phyloP scores from a whole-genome alignment of 768 basidiomycete genomes.

The Pleurotus sapidus region DNA sequence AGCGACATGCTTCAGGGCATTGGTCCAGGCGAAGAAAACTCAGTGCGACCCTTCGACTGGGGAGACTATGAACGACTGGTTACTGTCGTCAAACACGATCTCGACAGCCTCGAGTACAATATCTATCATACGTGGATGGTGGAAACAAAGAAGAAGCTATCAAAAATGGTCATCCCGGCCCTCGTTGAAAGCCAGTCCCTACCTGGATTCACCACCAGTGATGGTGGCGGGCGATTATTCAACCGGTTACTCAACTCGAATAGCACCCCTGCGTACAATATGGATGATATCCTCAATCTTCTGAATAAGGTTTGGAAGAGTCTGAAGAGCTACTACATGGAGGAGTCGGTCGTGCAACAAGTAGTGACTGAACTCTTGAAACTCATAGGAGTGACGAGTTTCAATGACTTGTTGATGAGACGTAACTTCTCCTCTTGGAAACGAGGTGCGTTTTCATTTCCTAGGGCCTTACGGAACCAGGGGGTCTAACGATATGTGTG shows the following conservation, averaged over 20 bases:
- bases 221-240: constrained; percentile 91
- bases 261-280: constrained; percentile 86
- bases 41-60: constrained; percentile 94
- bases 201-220: constrained; percentile 95
- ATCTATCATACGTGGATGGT: constrained; percentile 99
- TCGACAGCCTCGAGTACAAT: constrained; percentile 98
- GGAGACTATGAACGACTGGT: constrained; percentile 94
- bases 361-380: constrained; percentile 93
- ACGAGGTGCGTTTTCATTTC: constrained; percentile 60
- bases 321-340: constrained; percentile 97
- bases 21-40: constrained; percentile 91
- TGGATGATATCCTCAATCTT: constrained; percentile 97
- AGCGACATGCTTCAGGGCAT: constrained; percentile 98
- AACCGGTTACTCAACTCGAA: constrained; percentile 88
- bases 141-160: constrained; percentile 93
- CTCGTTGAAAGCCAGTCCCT: constrained; percentile 96
- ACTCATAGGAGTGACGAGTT: constrained; percentile 93
- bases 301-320: constrained; percentile 98
- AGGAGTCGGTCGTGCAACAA: constrained; percentile 95
- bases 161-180: constrained; percentile 99
- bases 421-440: constrained; percentile 99
- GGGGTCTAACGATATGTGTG: not conserved
- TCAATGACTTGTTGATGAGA: constrained; percentile 98
- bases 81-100: constrained; percentile 97
- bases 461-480: no score